Percentiles rank a stretch among this genome's conserved stretches.
Conservation (phyloP, 352 stramenopile genomes). For the Phytophthora sojae region DNA sequence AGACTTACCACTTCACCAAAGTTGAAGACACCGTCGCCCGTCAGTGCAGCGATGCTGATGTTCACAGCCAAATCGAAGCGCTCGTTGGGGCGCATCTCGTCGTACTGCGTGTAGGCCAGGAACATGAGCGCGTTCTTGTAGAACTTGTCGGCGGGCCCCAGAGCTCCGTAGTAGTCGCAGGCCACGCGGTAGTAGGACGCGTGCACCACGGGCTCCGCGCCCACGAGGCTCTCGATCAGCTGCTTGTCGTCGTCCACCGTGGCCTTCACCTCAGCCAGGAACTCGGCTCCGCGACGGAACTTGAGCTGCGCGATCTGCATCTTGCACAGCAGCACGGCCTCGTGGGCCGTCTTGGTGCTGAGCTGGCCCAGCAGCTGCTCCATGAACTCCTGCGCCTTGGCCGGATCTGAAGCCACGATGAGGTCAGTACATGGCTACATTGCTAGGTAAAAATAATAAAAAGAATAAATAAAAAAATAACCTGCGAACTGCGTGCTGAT, state of each 20-base stretch:
- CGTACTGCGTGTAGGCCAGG: conserved; percentile 95
- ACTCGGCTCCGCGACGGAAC: conserved; percentile 63
- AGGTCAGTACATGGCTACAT: conserved; percentile 24
- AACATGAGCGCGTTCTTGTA: conserved; percentile 97
- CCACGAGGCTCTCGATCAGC: conserved; percentile 82
- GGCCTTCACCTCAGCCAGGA: conserved; percentile 70
- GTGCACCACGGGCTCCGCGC: conserved; percentile 93
- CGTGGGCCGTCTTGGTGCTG: conserved; percentile 68
- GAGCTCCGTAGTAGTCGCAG: conserved; percentile 93
- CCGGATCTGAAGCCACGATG: conserved; percentile 42
- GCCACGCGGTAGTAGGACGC: conserved; percentile 93
- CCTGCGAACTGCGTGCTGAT: conserved; percentile 83
- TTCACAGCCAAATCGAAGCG: conserved; percentile 93
- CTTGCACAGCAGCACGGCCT: conserved; percentile 75
- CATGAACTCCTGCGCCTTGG: conserved; percentile 77
- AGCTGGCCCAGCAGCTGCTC: conserved; percentile 67
- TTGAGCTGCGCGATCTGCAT: conserved; percentile 84
- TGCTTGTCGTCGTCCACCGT: conserved; percentile 78
- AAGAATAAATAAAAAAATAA: conserved; percentile 20
- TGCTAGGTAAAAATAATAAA: conserved; percentile 4
- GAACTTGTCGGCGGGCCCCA: conserved; percentile 95
- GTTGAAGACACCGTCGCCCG: conserved; percentile 98
- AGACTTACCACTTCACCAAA: conserved; percentile 96
- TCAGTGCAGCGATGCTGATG: conserved; percentile 96
- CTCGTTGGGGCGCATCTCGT: conserved; percentile 85